A percentile compares a stretch with the other conserved stretches of the same genome.
These are phyloP conservation scores for Erysiphe pulchra DNA, from an alignment of 2,329 filamentous ascomycete genomes.

Conservation along the genomic window DNA sequence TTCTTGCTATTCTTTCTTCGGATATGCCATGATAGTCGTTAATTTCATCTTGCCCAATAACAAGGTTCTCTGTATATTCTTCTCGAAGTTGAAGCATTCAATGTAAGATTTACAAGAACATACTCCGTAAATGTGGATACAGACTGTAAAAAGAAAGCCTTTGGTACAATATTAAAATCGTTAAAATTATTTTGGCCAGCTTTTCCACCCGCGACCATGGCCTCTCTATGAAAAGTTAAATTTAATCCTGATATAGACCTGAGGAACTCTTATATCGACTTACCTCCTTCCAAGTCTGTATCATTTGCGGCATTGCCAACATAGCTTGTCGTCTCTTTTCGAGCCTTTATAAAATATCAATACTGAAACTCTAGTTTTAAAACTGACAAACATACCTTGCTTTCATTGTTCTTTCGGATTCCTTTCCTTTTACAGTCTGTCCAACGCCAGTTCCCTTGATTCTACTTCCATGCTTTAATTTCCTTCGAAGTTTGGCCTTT, in stretches of 20 bases:
- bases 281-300: slow-evolving; percentile 83
- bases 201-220: slow-evolving; percentile 49
- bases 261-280: slow-evolving; percentile 10
- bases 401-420: slow-evolving; percentile 70
- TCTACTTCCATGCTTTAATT: slow-evolving; percentile 54
- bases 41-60: too few relatives aligned
- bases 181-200: slow-evolving; percentile 31
- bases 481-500: slow-evolving; percentile 39
- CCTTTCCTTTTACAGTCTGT: slow-evolving; percentile 83
- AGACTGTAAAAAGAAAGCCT: neutral
- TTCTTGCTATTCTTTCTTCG: too few relatives aligned
- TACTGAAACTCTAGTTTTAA: neutral
- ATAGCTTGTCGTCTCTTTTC: slow-evolving; percentile 79
- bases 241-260: neutral
- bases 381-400: slow-evolving; percentile 25
- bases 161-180: neutral
- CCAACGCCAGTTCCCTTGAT: slow-evolving; percentile 87
- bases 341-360: slow-evolving; percentile 27
- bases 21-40: too few relatives aligned
- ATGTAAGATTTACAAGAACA: too few relatives aligned
- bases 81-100: too few relatives aligned
- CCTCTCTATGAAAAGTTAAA: slow-evolving; percentile 27
- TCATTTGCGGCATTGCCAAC: slow-evolving; percentile 79
- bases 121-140: too few relatives aligned
- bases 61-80: too few relatives aligned